Evolutionary conservation across 257 asterid species (phyloP).

Genomic region (Nemophila menziesii): DNA sequence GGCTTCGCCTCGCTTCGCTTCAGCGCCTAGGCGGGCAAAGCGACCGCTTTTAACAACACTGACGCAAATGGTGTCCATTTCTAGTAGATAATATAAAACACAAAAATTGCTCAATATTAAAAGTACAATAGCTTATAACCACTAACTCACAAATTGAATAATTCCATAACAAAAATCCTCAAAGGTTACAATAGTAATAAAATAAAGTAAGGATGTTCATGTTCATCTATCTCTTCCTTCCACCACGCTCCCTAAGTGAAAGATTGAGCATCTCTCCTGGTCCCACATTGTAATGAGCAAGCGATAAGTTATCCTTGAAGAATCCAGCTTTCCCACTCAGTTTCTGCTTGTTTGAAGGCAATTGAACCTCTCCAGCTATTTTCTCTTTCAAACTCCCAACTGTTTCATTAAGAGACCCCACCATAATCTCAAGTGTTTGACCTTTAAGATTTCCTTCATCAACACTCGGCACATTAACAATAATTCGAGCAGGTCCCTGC

Average conservation of each 20-base stretch:
- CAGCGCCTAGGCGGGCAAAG: no score
- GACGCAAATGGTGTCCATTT: no score
- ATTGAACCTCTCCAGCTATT: constrained; percentile 85
- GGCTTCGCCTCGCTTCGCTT: no score
- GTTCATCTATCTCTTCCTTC: constrained; percentile 98
- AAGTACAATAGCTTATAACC: constrained; percentile 24
- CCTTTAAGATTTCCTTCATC: constrained; percentile 94
- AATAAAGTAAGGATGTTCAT: constrained; percentile 27
- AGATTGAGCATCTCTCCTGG: constrained; percentile 67
- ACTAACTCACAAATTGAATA: constrained; percentile 13
- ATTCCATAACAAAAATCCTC: constrained; percentile 16
- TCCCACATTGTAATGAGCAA: constrained; percentile 77
- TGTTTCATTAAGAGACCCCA: constrained; percentile 74
- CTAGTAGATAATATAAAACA: no score
- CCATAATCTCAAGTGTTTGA: constrained; percentile 60
- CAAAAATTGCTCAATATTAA: no score
- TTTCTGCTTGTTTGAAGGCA: constrained; percentile 92
- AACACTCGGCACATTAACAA: constrained; percentile 61
- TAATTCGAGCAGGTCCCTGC: constrained; percentile 76
- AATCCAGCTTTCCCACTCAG: constrained; percentile 97
- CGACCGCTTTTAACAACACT: no score
- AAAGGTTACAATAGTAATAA: constrained; percentile 16
- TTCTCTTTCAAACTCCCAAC: constrained; percentile 86
- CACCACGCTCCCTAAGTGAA: constrained; percentile 96
- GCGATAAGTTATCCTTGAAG: constrained; percentile 87